Evolutionary conservation across 176 grass and related monocot genomes (phyloP).

Genomic region (sorghum (Sorghum bicolor)): Sorghum_bicolor_NCBIv3 NC_012870.2:21009501-21010000

Average conservation of each 20-base stretch:
- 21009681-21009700: conserved; percentile 95
- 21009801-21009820: not conserved
- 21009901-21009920: not conserved
- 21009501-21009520: conserved; percentile 84
- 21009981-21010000: not conserved
- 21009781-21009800: not conserved
- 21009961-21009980: not conserved
- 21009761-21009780: not conserved
- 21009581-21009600: conserved; percentile 97
- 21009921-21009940: not conserved
- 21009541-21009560: conserved; percentile 83
- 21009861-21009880: not conserved
- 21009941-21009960: not conserved
- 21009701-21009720: not conserved
- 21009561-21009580: conserved; percentile 98
- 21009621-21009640: conserved; percentile 95
- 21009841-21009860: not conserved
- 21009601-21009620: conserved; percentile 85
- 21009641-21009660: conserved; percentile 85
- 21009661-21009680: conserved; percentile 82
- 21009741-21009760: not conserved
- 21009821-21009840: not conserved
- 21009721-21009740: not conserved
- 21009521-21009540: conserved; percentile 91
- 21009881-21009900: not conserved